Conservation (phyloP, 2,329 filamentous ascomycete genomes). For the Fusarium papillatum region DNA sequence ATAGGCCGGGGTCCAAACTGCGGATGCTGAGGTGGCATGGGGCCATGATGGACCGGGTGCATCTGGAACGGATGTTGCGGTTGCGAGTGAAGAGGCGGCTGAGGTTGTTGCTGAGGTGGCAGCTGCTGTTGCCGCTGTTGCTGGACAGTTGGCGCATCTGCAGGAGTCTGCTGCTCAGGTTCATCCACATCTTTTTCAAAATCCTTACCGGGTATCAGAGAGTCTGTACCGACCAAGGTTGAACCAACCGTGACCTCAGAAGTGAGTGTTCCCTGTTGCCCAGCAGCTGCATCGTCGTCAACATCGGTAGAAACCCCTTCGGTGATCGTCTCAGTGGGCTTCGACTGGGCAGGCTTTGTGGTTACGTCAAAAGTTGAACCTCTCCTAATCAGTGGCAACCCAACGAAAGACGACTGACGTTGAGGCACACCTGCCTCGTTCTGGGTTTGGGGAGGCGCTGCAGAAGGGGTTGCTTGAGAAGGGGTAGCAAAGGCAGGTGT, state of each 20-base stretch:
- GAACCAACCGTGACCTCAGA: conserved; percentile 36
- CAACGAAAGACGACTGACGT: conserved; percentile 66
- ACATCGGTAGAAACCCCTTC: conserved; percentile 50
- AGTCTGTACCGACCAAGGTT: conserved; percentile 36
- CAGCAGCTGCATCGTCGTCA: conserved; percentile 37
- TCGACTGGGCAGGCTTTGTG: conserved; percentile 47
- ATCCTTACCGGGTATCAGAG: conserved; percentile 30
- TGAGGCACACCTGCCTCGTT: conserved; percentile 47
- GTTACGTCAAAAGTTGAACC: conserved; percentile 67
- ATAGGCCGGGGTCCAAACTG: conserved; percentile 27
- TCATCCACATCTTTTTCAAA: conserved; percentile 28
- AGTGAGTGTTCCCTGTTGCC: conserved; percentile 35
- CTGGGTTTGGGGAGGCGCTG: conserved; percentile 28
- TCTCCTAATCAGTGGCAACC: conserved; percentile 70
- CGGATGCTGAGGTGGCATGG: conserved; percentile 22
- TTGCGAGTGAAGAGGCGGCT: conserved; percentile 6
- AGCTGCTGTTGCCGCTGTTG: conserved; percentile 7
- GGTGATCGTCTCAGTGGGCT: conserved; percentile 50
- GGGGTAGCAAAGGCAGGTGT: conserved; percentile 9
- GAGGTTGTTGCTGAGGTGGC: conserved; percentile 14
- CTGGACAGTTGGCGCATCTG: neutral
- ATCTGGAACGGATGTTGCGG: conserved; percentile 37
- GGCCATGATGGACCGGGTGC: conserved; percentile 29
- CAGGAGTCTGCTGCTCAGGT: conserved; percentile 1
- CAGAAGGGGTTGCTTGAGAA: neutral